phyloP scores from a whole-genome alignment of 352 stramenopile genomes.

The Globisporangium cystogenes region DNA sequence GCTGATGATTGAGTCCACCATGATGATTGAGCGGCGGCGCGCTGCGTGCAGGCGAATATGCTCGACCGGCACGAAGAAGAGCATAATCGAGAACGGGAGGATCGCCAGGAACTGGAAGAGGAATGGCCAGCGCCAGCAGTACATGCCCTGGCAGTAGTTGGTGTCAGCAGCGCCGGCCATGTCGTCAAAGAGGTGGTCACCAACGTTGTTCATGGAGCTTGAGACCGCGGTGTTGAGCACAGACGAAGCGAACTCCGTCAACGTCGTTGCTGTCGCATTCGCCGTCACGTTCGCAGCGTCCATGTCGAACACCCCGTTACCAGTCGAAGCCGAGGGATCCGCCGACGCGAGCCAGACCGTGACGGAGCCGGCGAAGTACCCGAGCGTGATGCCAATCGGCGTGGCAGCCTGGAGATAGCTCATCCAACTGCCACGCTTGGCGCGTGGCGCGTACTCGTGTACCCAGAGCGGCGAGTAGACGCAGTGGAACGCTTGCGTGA shows the following conservation, averaged over 20 bases:
- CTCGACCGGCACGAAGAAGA: constrained; percentile 74
- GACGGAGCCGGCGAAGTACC: constrained; percentile 72
- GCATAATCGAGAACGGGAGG: constrained; percentile 60
- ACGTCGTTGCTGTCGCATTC: not conserved
- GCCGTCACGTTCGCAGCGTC: constrained; percentile 9
- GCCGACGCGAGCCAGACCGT: constrained; percentile 43
- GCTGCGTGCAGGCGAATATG: constrained; percentile 58
- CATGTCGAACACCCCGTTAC: constrained; percentile 3
- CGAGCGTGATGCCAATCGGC: constrained; percentile 70
- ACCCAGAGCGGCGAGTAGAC: constrained; percentile 86
- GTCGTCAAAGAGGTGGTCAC: constrained; percentile 28
- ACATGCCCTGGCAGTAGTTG: constrained; percentile 62
- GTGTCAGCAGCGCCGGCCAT: constrained; percentile 23
- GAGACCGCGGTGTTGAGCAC: constrained; percentile 19
- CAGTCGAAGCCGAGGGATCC: constrained; percentile 15
- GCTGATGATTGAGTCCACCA: constrained; percentile 44
- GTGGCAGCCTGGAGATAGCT: constrained; percentile 78
- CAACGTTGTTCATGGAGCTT: constrained; percentile 15
- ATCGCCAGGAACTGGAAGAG: constrained; percentile 71
- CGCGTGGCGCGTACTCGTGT: constrained; percentile 76
- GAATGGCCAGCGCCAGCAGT: constrained; percentile 87
- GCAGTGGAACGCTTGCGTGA: constrained; percentile 79
- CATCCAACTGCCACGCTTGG: constrained; percentile 74
- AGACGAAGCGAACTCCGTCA: constrained; percentile 7
- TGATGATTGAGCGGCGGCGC: constrained; percentile 58